phyloP scores from a whole-genome alignment of 306 rosid genomes.

The Vachellia pachyceras region DNA sequence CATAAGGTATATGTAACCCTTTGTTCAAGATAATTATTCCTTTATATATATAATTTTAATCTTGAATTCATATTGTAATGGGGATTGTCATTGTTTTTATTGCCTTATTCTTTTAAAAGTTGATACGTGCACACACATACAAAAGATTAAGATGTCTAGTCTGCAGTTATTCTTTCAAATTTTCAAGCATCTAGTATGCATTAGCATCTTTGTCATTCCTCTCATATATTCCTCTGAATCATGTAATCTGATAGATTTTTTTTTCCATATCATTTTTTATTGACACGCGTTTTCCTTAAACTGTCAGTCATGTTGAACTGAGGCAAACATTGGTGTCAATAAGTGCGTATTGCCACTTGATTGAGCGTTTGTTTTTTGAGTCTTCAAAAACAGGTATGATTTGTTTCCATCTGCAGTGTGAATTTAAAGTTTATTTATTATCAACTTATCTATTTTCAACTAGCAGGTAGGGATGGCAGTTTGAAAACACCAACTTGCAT shows the following conservation, averaged over 20 bases:
- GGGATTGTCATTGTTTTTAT: background rate
- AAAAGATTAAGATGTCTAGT: background rate
- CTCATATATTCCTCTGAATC: background rate
- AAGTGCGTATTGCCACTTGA: slow-evolving; percentile 67
- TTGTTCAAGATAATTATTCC: background rate
- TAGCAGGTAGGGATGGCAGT: slow-evolving; percentile 91
- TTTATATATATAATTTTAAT: background rate
- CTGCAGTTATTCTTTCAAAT: slow-evolving; percentile 6
- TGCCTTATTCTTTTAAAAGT: background rate
- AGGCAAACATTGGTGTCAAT: slow-evolving; percentile 84
- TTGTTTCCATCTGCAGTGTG: slow-evolving; percentile 24
- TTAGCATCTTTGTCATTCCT: slow-evolving; percentile 2
- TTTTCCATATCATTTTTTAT: slow-evolving; percentile 1
- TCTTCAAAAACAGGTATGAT: slow-evolving; percentile 80
- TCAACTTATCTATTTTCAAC: slow-evolving; percentile 44
- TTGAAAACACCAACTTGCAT: slow-evolving; percentile 78
- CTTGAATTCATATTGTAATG: background rate
- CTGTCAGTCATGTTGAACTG: slow-evolving; percentile 77
- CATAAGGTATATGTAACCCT: background rate
- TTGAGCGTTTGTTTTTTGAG: slow-evolving; percentile 87
- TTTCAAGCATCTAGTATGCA: background rate
- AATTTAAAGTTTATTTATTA: slow-evolving; percentile 13
- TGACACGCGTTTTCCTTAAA: background rate
- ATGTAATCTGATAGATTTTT: background rate
- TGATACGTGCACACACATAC: background rate